Evolutionary conservation across 768 basidiomycete species (phyloP).

Genomic region (Rhodotorula kratochvilovae): DNA sequence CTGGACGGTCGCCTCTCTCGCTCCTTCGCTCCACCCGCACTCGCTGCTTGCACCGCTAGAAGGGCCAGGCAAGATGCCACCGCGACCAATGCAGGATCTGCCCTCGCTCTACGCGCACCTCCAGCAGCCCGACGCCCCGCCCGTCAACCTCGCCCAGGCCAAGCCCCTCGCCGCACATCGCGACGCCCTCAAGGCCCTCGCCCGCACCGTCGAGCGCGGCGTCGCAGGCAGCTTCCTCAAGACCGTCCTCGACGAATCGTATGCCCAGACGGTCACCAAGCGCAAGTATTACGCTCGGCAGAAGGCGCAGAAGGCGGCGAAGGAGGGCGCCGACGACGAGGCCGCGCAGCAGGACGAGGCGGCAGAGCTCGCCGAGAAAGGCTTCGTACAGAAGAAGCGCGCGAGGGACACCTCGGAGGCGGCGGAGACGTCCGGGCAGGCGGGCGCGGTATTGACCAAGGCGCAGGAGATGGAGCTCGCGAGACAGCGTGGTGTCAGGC

Average conservation of each 20-base stretch:
- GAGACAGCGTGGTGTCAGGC: background rate
- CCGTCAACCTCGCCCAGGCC: constrained; percentile 5
- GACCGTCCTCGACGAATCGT: background rate
- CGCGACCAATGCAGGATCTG: background rate
- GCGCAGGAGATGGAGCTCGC: too few species aligned
- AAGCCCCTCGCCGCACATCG: background rate
- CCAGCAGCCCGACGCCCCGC: background rate
- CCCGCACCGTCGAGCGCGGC: background rate
- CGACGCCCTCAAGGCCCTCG: background rate
- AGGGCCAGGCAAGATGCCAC: background rate
- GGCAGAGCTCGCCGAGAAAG: background rate
- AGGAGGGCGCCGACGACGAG: background rate
- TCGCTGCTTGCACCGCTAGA: too few species aligned
- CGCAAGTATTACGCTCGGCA: background rate
- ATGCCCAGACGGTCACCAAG: background rate
- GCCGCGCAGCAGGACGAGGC: background rate
- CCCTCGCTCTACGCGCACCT: constrained; percentile 6
- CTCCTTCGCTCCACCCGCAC: background rate
- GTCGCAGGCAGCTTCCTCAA: background rate
- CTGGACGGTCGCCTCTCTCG: background rate
- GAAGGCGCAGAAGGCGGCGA: background rate
- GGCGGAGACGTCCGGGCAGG: too few species aligned
- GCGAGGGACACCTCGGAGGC: background rate
- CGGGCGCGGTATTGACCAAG: too few species aligned
- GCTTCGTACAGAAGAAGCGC: constrained; percentile 1